Base-by-base conservation (phyloP, 2,329 filamentous ascomycete species). In the Thelonectria discophora region DNA sequence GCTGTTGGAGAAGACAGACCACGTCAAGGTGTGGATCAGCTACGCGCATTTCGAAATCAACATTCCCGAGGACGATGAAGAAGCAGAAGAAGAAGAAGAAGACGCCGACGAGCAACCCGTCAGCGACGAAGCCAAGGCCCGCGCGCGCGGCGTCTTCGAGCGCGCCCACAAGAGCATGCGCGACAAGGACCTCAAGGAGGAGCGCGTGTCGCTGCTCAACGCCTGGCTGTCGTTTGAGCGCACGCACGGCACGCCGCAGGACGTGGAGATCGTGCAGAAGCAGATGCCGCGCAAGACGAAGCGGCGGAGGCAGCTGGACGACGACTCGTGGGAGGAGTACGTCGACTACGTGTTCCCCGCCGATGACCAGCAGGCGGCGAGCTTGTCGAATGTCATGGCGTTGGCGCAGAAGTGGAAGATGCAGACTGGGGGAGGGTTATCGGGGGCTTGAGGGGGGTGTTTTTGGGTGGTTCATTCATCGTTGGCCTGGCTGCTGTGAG, bases 41-140 rank as follows among this genome's bases (percentile, higher is more conserved):
- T 99, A 94, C 79, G 95, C 95, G n/a, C 92, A 96, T 76, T 98
- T 99, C 74, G 95, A 99, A 78, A 92, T 98, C 81, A 94, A 95
- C 75, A 89, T 97, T 0, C 93, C 93, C 46, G 93, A 97, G 59
- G 86, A 87, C 54, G 86, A 87, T 42, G 88, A 83, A 11, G 80
- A 82, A 3, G 86, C 86, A 17, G 86, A 88, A 40, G 88, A 83
- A 11, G 80, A 82, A 3, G 86, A 86, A 17, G 86, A 88, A 60
- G 87, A 89, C 81, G 87, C 86, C 18, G 87, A 89, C 62, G 88
- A 90, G 81, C 87, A 72, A 79, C 89, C 79, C 2, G 86, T 97
- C 72, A 93, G 90, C 77, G 92, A 95, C 20, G 89, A 89, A 61
- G 93, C 94, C 67, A 97, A 97, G 81, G 79, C 80, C 13, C 88